Base-by-base conservation (phyloP, 164 flowering plant genomes). In the Vitis cinerea region DNA sequence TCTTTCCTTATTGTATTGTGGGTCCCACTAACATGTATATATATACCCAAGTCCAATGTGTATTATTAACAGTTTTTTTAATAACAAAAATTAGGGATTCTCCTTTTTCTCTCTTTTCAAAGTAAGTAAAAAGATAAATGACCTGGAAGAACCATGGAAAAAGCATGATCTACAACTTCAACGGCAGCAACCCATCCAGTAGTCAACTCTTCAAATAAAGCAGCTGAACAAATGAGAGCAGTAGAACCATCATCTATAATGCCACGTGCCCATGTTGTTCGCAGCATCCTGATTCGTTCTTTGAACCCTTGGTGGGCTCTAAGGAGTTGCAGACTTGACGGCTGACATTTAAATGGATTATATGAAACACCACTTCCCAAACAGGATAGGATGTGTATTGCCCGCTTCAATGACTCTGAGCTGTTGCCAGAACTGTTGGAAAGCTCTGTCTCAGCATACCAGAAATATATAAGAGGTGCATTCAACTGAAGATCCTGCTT, bases 291-390 rank as follows among this genome's bases (percentile, higher is more conserved):
- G 13, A 90, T 76, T 64, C 71, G 82, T 63, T 95, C 98, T 76
- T 80, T 90, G 73, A 85, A 93, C 49, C 98, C 99, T 77, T 91
- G 99, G 77, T 78, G 99, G 66, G 99, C 94, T 82, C 86, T 93
- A 23, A 93, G 85, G 68, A 87, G 65, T 74, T 90, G 98, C 57
- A 83, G 10, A 72, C 77, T 83, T 61, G 99, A 89, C 49, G 93
- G 84, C 68, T 81, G 90, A 68, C 84, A 63, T 78, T 77, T 81
- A 75, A 77, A 95, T 27, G 91, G 84, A 69, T 72, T 83, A 69
- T 93, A 95, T 65, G 77, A 72, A 31, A 58, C 70, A 71, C 92
- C 88, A 83, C 85, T 84, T 67, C 98, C 98, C 16, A 95, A 84
- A 81, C 93, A 86, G 56, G 83, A 88, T 67, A 95, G 71, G 67